Evolutionary conservation across 176 grass and related monocot genomes (phyloP).

Genomic region (Bromus sterilis): DNA sequence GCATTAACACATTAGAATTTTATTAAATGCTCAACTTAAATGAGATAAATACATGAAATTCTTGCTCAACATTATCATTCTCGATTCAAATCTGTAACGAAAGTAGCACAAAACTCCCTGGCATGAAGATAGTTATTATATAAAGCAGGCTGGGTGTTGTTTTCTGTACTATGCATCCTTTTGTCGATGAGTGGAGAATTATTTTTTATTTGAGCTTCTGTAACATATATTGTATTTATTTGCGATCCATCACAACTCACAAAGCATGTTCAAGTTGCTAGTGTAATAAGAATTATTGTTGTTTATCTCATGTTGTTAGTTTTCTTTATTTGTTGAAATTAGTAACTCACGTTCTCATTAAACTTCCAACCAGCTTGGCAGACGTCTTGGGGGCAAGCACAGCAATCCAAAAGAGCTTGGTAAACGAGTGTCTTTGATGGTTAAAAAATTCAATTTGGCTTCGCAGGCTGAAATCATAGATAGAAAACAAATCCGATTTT

Average conservation of each 20-base stretch:
- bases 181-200: not conserved
- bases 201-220: not conserved
- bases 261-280: not conserved
- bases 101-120: not conserved
- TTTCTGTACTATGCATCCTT: not conserved
- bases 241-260: not conserved
- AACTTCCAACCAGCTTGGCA: constrained; percentile 53
- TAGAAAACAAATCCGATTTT: constrained; percentile 61
- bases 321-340: constrained; percentile 11
- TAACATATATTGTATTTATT: not conserved
- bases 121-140: not conserved
- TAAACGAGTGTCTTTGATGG: constrained; percentile 52
- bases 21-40: not conserved
- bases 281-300: not conserved
- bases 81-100: not conserved
- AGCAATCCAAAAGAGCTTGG: constrained; percentile 66
- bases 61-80: not conserved
- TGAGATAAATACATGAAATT: not conserved
- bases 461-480: constrained; percentile 63
- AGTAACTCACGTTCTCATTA: constrained; percentile 9
- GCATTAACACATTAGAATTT: not conserved
- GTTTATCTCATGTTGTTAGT: constrained; percentile 18
- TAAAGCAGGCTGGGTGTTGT: not conserved
- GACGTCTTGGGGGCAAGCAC: constrained; percentile 40
- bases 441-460: constrained; percentile 52